Conservation (phyloP, 257 asterid genomes). For the Solanum ossicruentum region DNA sequence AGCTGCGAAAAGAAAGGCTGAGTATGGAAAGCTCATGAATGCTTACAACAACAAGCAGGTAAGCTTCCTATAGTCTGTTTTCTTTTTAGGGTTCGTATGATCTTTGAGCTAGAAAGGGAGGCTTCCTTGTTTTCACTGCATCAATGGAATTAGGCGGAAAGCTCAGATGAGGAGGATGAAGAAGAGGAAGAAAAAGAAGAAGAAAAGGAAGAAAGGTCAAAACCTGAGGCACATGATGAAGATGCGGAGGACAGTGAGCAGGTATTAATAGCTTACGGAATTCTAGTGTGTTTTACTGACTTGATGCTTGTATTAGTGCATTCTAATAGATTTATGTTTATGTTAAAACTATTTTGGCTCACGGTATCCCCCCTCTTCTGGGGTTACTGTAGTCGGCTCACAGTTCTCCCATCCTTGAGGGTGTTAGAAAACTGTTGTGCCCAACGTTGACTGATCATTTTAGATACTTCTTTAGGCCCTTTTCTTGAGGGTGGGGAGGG, state of each 20-base stretch:
- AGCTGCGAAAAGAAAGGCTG: conserved; percentile 77
- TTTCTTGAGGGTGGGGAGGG: background rate
- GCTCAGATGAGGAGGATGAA: conserved; percentile 74
- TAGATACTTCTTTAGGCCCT: background rate
- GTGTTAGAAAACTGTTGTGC: background rate
- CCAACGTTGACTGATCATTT: background rate
- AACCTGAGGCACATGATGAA: conserved; percentile 52
- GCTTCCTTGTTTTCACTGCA: background rate
- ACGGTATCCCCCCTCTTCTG: background rate
- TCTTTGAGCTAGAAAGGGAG: background rate
- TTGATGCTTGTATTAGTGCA: background rate
- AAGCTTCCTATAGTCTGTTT: background rate
- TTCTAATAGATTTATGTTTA: background rate
- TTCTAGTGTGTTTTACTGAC: background rate
- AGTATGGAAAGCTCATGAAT: conserved; percentile 66
- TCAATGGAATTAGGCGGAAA: conserved; percentile 40
- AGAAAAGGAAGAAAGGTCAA: conserved; percentile 48
- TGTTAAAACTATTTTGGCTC: background rate
- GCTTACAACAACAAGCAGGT: conserved; percentile 90
- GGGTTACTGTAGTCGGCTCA: background rate
- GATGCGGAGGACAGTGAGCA: conserved; percentile 55
- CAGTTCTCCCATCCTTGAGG: too few species aligned
- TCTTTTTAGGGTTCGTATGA: background rate
- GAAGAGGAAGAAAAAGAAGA: conserved; percentile 67
- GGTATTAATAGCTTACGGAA: conserved; percentile 13